Evolutionary conservation across 1,284 basidiomycete genomes (phyloP), one percentile per base, ranked within the genome.

Genomic region (Rhizoctonia solani): DNA sequence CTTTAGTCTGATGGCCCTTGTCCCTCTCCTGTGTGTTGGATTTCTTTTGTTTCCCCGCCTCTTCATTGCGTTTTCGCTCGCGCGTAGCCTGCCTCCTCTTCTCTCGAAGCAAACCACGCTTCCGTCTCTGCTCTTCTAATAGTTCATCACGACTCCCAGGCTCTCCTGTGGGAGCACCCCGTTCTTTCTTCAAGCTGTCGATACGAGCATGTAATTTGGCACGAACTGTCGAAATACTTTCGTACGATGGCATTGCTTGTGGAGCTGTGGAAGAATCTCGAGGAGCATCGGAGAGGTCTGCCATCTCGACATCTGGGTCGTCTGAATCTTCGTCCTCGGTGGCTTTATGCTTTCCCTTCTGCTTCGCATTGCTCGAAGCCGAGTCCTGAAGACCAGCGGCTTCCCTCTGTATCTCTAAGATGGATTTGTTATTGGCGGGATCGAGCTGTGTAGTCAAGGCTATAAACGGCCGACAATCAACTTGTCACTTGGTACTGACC

Each of bases 341-440:
- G 2, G 76, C 74, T 14, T 79, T 79, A 74, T 83, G 71, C 58
- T 75, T 86, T 70, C 81, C 81, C 75, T 87, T 87, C 67, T 82
- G 79, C 70, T 82, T 81, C 37, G 70, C 71, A 41, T 56, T 66
- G 23, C 72, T n/a, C n/a, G n/a, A 56, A 52, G 77, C 75, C 21
- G 69, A 69, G 73, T 21, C 69, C 72, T 53, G 74, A 72, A 34
- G 75, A 14, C 78, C 73, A 23, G 78, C 69, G 4, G 75, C 76
- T 73, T 88, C 85, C 69, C 82, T 80, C 75, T 90, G 89, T 34
- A 94, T 79, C 68, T 95, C 90, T 21, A 92, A 73, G 34, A 93
- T 82, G 6, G 89, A 89, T 77, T 91, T 90, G 74, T 93, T 83
- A 78, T 95, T 94, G 4, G 87, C 87, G 1, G 94, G 94, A 76